Percentiles rank a stretch among this genome's conserved stretches.
Conservation (phyloP, 2,329 filamentous ascomycete species). For the Trichoderma pleuroti region DNA sequence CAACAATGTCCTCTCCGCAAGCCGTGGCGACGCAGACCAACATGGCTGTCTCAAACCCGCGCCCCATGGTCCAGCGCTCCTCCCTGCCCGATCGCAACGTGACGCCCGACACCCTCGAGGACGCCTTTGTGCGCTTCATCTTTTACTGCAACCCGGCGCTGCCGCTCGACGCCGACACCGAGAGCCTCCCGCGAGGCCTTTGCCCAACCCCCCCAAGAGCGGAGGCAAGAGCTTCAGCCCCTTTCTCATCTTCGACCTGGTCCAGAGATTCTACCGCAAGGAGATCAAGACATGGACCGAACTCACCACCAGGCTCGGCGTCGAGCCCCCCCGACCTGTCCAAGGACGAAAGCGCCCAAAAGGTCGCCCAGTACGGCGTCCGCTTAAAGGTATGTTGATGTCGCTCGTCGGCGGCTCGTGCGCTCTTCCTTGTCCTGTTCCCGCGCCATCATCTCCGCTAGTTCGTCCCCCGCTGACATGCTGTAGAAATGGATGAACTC, state of each 20-base stretch:
- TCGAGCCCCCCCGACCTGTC: constrained; percentile 74
- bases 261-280: constrained; percentile 72
- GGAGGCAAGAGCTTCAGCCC: constrained; percentile 83
- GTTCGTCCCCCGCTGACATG: too few relatives aligned
- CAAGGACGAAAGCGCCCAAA: constrained; percentile 86
- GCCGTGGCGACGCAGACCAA: constrained; percentile 21
- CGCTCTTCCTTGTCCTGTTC: background rate
- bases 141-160: constrained; percentile 88
- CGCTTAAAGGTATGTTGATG: constrained; percentile 69
- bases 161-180: constrained; percentile 61
- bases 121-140: constrained; percentile 81
- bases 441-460: background rate
- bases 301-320: constrained; percentile 79
- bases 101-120: constrained; percentile 67
- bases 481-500: constrained; percentile 88
- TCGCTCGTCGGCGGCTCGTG: background rate
- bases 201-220: constrained; percentile 74
- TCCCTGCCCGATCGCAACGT: constrained; percentile 65
- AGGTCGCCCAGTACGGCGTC: constrained; percentile 92
- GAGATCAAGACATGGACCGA: constrained; percentile 94
- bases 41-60: constrained; percentile 13
- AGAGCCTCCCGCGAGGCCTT: constrained; percentile 70
- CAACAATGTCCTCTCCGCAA: constrained; percentile 20
- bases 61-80: constrained; percentile 22
- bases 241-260: constrained; percentile 72